Evolutionary conservation across 2,329 filamentous ascomycete species (phyloP).

Genomic region (Fusarium sterilihyphosum): DNA sequence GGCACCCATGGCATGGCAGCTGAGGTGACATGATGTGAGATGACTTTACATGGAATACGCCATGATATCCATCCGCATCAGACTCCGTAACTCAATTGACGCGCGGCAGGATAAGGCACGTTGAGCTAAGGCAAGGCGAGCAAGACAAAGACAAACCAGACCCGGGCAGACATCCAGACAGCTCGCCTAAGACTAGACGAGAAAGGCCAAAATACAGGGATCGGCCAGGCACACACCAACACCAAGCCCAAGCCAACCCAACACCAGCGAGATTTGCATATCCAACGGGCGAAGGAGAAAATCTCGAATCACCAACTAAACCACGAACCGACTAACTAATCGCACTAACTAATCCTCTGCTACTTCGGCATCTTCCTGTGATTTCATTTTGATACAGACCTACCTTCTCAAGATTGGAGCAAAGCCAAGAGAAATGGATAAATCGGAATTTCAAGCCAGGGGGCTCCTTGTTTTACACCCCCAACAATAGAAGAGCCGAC

Average conservation of each 20-base stretch:
- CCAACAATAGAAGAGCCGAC: constrained; percentile 16
- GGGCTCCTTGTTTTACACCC: constrained; percentile 4
- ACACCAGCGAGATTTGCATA: constrained; percentile 5
- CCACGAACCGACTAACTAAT: not conserved
- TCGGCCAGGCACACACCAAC: constrained; percentile 16
- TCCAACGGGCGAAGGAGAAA: constrained; percentile 2
- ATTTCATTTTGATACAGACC: constrained; percentile 17
- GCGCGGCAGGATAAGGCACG: constrained; percentile 27
- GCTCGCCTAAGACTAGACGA: constrained; percentile 1
- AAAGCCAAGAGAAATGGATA: constrained; percentile 1
- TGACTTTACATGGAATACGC: constrained; percentile 4
- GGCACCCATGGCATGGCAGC: not conserved
- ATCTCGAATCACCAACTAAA: constrained; percentile 11
- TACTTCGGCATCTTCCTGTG: constrained; percentile 17
- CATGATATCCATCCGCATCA: constrained; percentile 9
- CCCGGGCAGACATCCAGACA: constrained; percentile 11
- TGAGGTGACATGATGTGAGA: not conserved
- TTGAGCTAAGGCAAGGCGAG: constrained; percentile 22
- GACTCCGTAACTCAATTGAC: constrained; percentile 25
- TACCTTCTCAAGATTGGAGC: constrained; percentile 6
- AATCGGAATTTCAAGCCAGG: not conserved
- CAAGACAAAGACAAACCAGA: constrained; percentile 6
- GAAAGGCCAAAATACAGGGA: constrained; percentile 16
- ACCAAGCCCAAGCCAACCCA: not conserved
- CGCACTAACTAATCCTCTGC: not conserved